Conservation (phyloP, 352 stramenopile genomes). For the Pythium folliculosum region DNA sequence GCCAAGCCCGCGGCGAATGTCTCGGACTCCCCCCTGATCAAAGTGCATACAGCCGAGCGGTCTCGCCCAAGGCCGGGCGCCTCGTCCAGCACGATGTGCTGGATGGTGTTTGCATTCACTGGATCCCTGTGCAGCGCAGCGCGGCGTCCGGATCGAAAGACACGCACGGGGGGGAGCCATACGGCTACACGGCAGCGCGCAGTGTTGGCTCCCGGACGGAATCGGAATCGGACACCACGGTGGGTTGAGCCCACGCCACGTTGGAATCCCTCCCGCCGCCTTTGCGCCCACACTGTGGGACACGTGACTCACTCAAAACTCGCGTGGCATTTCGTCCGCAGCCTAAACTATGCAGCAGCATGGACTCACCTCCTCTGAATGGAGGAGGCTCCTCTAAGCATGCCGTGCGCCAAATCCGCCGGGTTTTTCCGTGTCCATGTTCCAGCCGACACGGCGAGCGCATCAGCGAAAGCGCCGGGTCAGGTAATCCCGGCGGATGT, state of each 20-base stretch:
- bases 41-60: conserved; percentile 1
- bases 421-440: not conserved
- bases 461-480: not conserved
- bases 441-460: not conserved
- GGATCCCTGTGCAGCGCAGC: not conserved
- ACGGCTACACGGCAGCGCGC: not conserved
- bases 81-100: not conserved
- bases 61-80: not conserved
- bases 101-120: not conserved
- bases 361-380: not conserved
- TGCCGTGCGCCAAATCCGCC: not conserved
- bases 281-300: not conserved
- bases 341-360: conserved; percentile 11
- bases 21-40: too few species aligned
- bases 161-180: not conserved
- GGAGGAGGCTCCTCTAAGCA: too few species aligned
- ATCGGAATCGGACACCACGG: conserved; percentile 1
- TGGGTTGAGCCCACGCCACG: not conserved
- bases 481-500: not conserved
- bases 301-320: not conserved
- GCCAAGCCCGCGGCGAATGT: too few species aligned
- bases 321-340: not conserved
- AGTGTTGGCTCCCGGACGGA: not conserved
- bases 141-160: not conserved
- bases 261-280: not conserved